phyloP scores from a whole-genome alignment of 1,139 yeast species.

The Taiozyma sp. region DNA sequence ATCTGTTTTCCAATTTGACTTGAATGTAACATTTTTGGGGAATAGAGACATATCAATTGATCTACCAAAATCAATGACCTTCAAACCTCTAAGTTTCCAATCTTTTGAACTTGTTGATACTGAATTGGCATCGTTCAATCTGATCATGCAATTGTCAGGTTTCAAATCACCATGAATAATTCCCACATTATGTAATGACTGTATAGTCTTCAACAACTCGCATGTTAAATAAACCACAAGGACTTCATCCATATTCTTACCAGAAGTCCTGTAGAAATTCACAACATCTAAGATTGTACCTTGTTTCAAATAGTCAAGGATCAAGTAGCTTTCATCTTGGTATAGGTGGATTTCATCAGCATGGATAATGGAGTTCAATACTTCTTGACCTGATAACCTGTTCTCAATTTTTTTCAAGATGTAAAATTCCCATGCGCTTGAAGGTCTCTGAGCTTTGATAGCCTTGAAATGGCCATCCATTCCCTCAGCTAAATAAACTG shows the following conservation, averaged over 20 bases:
- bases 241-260: constrained; percentile 47
- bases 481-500: constrained; percentile 71
- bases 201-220: constrained; percentile 58
- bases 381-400: constrained; percentile 27
- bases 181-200: constrained; percentile 56
- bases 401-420: constrained; percentile 54
- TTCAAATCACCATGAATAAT: constrained; percentile 84
- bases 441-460: constrained; percentile 67
- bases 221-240: constrained; percentile 60
- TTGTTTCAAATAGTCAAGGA: constrained; percentile 64
- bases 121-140: constrained; percentile 35
- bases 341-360: constrained; percentile 54
- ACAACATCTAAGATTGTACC: constrained; percentile 79
- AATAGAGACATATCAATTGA: constrained; percentile 68
- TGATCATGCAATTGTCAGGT: constrained; percentile 83
- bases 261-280: constrained; percentile 38
- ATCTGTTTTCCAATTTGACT: constrained; percentile 59
- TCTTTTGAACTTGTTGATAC: constrained; percentile 27
- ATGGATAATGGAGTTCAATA: constrained; percentile 40
- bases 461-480: constrained; percentile 58
- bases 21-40: constrained; percentile 47
- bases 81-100: constrained; percentile 56
- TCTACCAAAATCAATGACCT: constrained; percentile 80
- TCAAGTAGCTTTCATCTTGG: constrained; percentile 69
- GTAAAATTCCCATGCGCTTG: constrained; percentile 81